Conservation (phyloP, 331 rosid species). For the Acacia concinna region DNA sequence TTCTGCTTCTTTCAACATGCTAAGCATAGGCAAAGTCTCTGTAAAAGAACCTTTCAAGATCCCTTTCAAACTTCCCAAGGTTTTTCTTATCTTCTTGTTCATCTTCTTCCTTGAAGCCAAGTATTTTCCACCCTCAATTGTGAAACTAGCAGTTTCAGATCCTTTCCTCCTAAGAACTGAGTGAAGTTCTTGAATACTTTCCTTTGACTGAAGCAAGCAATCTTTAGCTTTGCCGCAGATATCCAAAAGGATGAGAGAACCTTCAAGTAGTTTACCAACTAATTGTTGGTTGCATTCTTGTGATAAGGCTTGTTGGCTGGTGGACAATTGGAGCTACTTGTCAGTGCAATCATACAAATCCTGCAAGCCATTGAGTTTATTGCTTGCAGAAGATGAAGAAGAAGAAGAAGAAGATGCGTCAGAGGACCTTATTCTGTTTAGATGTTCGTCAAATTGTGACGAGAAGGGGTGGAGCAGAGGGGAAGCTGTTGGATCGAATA, state of each 20-base stretch:
- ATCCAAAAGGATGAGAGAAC: constrained; percentile 48
- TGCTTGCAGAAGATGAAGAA: constrained; percentile 27
- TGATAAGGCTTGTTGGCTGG: constrained; percentile 47
- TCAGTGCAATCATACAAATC: constrained; percentile 61
- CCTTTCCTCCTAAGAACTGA: constrained; percentile 24
- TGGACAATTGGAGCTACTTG: constrained; percentile 52
- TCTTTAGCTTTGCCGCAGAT: constrained; percentile 35
- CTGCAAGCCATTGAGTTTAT: constrained; percentile 39
- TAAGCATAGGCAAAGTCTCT: constrained; percentile 19
- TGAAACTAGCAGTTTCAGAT: not conserved
- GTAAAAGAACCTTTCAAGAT: not conserved
- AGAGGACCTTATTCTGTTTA: constrained; percentile 37
- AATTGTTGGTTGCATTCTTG: constrained; percentile 45
- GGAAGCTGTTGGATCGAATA: constrained; percentile 34
- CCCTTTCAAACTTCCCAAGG: constrained; percentile 27
- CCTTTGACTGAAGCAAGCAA: constrained; percentile 33
- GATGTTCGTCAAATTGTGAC: constrained; percentile 36
- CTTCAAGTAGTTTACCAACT: constrained; percentile 51
- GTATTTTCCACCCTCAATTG: constrained; percentile 22
- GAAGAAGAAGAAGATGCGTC: constrained; percentile 27
- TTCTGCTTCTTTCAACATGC: constrained; percentile 40
- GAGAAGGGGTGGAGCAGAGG: constrained; percentile 13
- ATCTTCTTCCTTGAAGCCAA: constrained; percentile 30
- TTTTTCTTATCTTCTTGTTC: constrained; percentile 21
- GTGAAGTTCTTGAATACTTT: constrained; percentile 31